Evolutionary conservation across 1,284 basidiomycete species (phyloP), one percentile per base, ranked within the genome.

Genomic region (Chalciporus piperatoides): DNA sequence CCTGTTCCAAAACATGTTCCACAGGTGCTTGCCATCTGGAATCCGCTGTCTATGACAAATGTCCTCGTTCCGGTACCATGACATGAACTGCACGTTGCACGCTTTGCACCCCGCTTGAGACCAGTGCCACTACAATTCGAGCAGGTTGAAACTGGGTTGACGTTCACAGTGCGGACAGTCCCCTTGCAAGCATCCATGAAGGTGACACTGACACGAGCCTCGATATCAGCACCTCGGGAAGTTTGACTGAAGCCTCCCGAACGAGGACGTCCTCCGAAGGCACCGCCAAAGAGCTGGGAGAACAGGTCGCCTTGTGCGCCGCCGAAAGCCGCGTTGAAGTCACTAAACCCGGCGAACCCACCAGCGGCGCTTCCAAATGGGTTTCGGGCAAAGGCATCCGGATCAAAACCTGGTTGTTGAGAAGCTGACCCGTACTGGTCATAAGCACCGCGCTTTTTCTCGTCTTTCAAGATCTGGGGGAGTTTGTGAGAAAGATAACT

Each of bases 11-110:
- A 75, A 70, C 97, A 99, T 21, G 80, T 70, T 46, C 78, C 77
- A 70, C 97, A 99, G 21, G 93, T 95, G 58, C 86, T 91, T 10
- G 94, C 87, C 93, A 99, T 97, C 67, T 95, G 91, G 82, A 99
- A 99, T 14, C 97, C 97, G 66, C 80, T 86, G 68, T 94, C 87
- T 60, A 99, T 84, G 48, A 95, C 87, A 71, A 92, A 98, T 11
- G 93, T 92, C 65, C 86, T 81, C 39, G 88, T 86, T 23, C 97
- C 97, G 10, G 88, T 82, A 41, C 97, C 97, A 46, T 84, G 79
- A 71, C 97, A 99, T 37, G 84, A 71, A 40, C 74, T 66, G 70
- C 97, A 99, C 19, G 84, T 83, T 47, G 81, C 77, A 61, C 90
- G 82, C 71, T 95, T 90, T 41, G 90, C 85, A 35, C 95, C 95